Base-by-base conservation (phyloP, 768 basidiomycete genomes). In the Gyrodon lividus region DNA sequence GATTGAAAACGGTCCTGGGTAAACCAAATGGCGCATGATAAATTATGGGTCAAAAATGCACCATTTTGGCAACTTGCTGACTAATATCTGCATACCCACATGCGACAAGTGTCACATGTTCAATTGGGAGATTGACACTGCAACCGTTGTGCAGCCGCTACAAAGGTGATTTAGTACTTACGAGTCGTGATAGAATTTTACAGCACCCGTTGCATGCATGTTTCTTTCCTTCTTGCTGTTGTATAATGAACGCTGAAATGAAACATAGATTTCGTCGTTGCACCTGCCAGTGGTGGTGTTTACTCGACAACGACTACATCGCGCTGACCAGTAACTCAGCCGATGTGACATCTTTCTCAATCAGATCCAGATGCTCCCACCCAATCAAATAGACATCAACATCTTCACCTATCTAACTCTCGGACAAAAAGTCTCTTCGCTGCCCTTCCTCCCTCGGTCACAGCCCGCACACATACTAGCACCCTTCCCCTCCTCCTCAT, bases 321-420 rank as follows among this genome's bases (percentile, higher is more conserved):
- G 39, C 50, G 54, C 45, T 44, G 51, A 52, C 51, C 50, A 45
- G 45, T 50, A 43, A 10, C 44, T 35, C 41, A 48, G 30, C 52
- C 42, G 42, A 53, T 52, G 48, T 50, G 52, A 50, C 56, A 50
- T 30, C 39, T 19, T 54, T 26, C 20, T 35, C 47, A 50, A 24
- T 30, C 40, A 17, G 38, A 41, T 30, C 37, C 33, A 6, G 46
- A 26, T 47, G 33, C 56, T 58, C 57, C 51, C 56, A 57, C 55
- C 51, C 22, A 48, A 43, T 60, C 54, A 64, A 63, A 61, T 41
- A 63, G 41, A 43, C 39, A 48, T 45, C 62, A 58, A 58, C 59
- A 55, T 26, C 43, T 20, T 10, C 23, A 22, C 38, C 42, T 23
- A 22, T 51, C 46, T 55, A 40, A 38, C 37, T 22, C 19, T 33